A percentile compares a stretch with the other conserved stretches of the same genome.
Evolutionary conservation across 2,329 filamentous ascomycete genomes (phyloP).

Genomic region (Colletotrichum simmondsii): DNA sequence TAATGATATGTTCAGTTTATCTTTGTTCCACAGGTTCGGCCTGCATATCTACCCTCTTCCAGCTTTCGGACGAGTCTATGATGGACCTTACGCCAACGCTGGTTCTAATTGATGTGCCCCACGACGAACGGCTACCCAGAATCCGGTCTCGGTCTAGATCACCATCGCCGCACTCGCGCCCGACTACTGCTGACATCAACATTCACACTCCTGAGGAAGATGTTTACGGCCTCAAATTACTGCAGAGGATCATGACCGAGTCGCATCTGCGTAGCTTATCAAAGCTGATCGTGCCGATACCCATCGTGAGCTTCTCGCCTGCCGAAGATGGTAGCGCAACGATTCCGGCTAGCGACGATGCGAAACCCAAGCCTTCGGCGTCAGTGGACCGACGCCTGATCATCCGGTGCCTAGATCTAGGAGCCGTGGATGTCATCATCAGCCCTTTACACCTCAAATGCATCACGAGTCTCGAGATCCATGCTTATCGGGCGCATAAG

Average conservation of each 20-base stretch:
- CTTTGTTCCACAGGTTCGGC: conserved; percentile 63
- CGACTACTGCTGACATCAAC: conserved; percentile 47
- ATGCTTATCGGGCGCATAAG: conserved; percentile 85
- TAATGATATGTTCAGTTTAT: conserved; percentile 54
- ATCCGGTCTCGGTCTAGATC: conserved; percentile 49
- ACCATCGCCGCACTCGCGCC: conserved; percentile 56
- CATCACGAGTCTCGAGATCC: conserved; percentile 80
- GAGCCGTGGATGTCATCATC: conserved; percentile 86
- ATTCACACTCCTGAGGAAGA: conserved; percentile 59
- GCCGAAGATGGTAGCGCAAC: conserved; percentile 39
- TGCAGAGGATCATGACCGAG: conserved; percentile 69
- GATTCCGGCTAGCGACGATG: conserved; percentile 38
- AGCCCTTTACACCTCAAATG: conserved; percentile 81
- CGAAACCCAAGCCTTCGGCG: conserved; percentile 12
- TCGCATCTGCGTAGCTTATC: conserved; percentile 66
- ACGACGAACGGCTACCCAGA: conserved; percentile 57
- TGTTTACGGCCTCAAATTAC: conserved; percentile 64
- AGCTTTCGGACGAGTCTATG: conserved; percentile 63
- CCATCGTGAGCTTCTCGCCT: conserved; percentile 58
- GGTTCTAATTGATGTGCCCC: conserved; percentile 67
- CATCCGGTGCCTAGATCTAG: conserved; percentile 82
- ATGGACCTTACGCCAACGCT: conserved; percentile 66
- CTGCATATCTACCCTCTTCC: conserved; percentile 63
- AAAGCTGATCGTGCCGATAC: conserved; percentile 67
- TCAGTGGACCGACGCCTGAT: conserved; percentile 60